phyloP scores from a whole-genome alignment of 495 filamentous ascomycete genomes.

The Daldinia childiae region DNA sequence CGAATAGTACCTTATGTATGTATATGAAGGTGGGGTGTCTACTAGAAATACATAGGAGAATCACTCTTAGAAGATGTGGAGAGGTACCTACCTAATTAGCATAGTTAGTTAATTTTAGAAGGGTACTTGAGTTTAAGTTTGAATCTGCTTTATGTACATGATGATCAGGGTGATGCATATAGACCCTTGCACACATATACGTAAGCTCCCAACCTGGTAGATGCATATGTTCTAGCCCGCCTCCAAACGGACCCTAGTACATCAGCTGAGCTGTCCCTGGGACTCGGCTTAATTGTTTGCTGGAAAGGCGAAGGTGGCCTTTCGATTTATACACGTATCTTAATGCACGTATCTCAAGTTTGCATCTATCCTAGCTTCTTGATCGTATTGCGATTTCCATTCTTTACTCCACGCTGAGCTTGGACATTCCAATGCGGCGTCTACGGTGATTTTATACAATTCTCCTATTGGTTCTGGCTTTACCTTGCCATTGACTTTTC shows the following conservation, averaged over 20 bases:
- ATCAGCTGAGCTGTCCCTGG: conserved; percentile 6
- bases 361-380: conserved; percentile 11
- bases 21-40: not conserved
- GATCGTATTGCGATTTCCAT: conserved; percentile 19
- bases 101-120: conserved; percentile 1
- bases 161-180: not conserved
- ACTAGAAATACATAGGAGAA: no score
- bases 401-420: conserved; percentile 22
- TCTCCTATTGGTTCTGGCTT: conserved; percentile 16
- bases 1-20: no score
- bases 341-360: conserved; percentile 24
- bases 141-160: not conserved
- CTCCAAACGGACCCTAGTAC: not conserved
- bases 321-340: conserved; percentile 20
- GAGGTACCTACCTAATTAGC: not conserved
- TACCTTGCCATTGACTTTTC: conserved; percentile 21
- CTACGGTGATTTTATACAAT: conserved; percentile 36
- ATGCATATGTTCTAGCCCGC: conserved; percentile 7
- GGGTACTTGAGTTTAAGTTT: not conserved
- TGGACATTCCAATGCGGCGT: conserved; percentile 36
- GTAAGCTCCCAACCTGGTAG: not conserved
- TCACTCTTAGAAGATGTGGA: no score
- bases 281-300: conserved; percentile 10
- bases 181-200: not conserved
- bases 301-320: conserved; percentile 49